Base-by-base conservation (phyloP, 2,329 filamentous ascomycete species). In the Lasiodiplodia sp. region DNA sequence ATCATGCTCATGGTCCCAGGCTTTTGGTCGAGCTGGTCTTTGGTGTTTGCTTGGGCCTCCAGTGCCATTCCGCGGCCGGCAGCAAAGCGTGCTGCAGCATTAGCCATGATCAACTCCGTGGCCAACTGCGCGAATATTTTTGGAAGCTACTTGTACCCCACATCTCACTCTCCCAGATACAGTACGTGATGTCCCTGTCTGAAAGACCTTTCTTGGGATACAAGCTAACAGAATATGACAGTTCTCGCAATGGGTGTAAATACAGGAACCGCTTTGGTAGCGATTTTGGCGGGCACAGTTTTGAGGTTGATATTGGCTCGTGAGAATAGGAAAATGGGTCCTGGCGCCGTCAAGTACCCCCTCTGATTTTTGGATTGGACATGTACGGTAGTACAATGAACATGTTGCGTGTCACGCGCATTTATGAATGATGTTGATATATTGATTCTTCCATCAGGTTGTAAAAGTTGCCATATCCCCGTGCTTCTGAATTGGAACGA, bases 1-100 rank as follows among this genome's bases (percentile, higher is more conserved):
- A 73, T 78, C 66, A 73, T 78, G 40, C 71, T 79, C 11, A 77
- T 78, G 65, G 53, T 64, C 23, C 60, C 60, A 5, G 60, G 60
- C 2, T 64, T 64, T 28, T 64, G 37, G 11, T 64, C 60, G 31
- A 64, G 60, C 21, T 64, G 60, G 60, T 38, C 60, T 4, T 16
- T 64, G 18, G 60, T 64, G 11, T 64, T 64, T 11, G 60, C 60
- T 25, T 64, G 60, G 60, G 51, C 60, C 2, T 64, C 60, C 10
- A 64, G 21, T 21, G 18, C 60, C 60, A 64, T 64, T n/a, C 60
- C 60, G 10, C 14, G 63, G 2, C 69, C 70, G 3, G 49, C 55
- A 4, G 58, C 44, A 34, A 71, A 71, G 34, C 66, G 69, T 2
- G 52, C 67, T 3, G 67, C 67, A 16, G 69, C 70, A 8, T 28